Evolutionary conservation across 495 filamentous ascomycete genomes (phyloP).

Genomic region (Penicillium alfredii): DNA sequence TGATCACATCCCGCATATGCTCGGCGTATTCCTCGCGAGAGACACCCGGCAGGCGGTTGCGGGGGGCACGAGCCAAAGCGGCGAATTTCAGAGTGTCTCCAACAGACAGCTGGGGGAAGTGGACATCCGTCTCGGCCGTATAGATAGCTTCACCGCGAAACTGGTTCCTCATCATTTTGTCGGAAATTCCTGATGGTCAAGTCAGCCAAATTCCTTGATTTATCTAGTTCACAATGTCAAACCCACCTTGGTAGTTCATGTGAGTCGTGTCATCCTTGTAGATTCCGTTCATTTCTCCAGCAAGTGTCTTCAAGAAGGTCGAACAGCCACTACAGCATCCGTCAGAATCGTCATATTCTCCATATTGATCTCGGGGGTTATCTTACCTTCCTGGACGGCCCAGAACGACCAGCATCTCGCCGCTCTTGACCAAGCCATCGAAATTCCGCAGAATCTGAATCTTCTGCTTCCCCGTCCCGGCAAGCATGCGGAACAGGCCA

Average conservation of each 20-base stretch:
- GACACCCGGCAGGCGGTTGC: slow-evolving; percentile 44
- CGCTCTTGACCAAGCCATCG: slow-evolving; percentile 64
- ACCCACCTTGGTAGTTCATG: slow-evolving; percentile 67
- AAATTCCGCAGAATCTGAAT: slow-evolving; percentile 69
- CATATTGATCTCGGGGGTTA: too few relatives aligned
- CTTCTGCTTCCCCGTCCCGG: slow-evolving; percentile 47
- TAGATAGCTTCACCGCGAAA: slow-evolving; percentile 68
- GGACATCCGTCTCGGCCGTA: slow-evolving; percentile 58
- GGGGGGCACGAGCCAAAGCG: slow-evolving; percentile 45
- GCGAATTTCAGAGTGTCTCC: slow-evolving; percentile 63
- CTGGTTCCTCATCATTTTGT: slow-evolving; percentile 60
- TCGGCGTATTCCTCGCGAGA: slow-evolving; percentile 41
- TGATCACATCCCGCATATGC: slow-evolving; percentile 55
- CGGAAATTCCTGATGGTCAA: slow-evolving; percentile 62
- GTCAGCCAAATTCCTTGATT: slow-evolving; percentile 39
- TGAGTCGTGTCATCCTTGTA: slow-evolving; percentile 53
- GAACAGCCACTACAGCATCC: slow-evolving; percentile 51
- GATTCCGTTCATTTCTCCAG: slow-evolving; percentile 68
- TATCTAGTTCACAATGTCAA: background rate
- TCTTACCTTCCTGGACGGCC: slow-evolving; percentile 72
- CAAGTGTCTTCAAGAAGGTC: slow-evolving; percentile 67
- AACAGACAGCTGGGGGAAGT: slow-evolving; percentile 62
- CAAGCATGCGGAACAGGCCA: slow-evolving; percentile 37
- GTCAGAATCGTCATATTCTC: slow-evolving; percentile 8
- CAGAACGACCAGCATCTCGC: slow-evolving; percentile 77